A percentile compares a stretch with the other conserved stretches of the same genome.
These are phyloP conservation scores for Clonostachys chloroleuca DNA, from an alignment of 2,329 filamentous ascomycete species.

Conservation along the genomic window DNA sequence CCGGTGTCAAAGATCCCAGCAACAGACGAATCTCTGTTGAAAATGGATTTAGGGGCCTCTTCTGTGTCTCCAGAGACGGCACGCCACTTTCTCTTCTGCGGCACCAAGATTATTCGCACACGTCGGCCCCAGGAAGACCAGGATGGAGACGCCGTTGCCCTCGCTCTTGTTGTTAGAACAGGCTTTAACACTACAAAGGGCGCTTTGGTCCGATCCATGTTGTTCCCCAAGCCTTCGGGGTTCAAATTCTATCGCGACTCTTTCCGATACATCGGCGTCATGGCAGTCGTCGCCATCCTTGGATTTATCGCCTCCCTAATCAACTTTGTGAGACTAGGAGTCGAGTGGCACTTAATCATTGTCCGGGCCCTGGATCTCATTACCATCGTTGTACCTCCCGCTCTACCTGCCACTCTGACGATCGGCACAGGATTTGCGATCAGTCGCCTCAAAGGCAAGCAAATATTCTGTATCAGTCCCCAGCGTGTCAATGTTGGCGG, in stretches of 20 bases:
- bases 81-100: slow-evolving; percentile 87
- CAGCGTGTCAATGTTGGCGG: slow-evolving; percentile 96
- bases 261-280: slow-evolving; percentile 96
- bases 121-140: slow-evolving; percentile 81
- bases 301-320: slow-evolving; percentile 89
- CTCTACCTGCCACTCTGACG: slow-evolving; percentile 87
- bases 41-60: slow-evolving; percentile 74
- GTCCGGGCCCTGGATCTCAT: slow-evolving; percentile 91
- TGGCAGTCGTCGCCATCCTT: slow-evolving; percentile 79
- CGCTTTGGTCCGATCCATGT: slow-evolving; percentile 91
- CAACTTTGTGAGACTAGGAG: slow-evolving; percentile 82
- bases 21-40: slow-evolving; percentile 71
- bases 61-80: slow-evolving; percentile 80
- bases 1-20: slow-evolving; percentile 90
- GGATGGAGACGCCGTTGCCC: slow-evolving; percentile 81
- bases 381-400: slow-evolving; percentile 95
- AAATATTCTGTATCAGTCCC: slow-evolving; percentile 97
- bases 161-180: slow-evolving; percentile 89
- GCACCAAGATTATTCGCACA: slow-evolving; percentile 91
- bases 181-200: slow-evolving; percentile 98
- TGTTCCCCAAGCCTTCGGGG: slow-evolving; percentile 95
- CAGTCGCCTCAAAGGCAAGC: slow-evolving; percentile 76
- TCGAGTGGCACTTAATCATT: slow-evolving; percentile 88
- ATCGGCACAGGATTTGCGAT: slow-evolving; percentile 97
- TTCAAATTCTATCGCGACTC: slow-evolving; percentile 99